These are phyloP conservation scores for Fusarium paranaense DNA, from an alignment of 2,329 filamentous ascomycete species.

Conservation along the genomic window DNA sequence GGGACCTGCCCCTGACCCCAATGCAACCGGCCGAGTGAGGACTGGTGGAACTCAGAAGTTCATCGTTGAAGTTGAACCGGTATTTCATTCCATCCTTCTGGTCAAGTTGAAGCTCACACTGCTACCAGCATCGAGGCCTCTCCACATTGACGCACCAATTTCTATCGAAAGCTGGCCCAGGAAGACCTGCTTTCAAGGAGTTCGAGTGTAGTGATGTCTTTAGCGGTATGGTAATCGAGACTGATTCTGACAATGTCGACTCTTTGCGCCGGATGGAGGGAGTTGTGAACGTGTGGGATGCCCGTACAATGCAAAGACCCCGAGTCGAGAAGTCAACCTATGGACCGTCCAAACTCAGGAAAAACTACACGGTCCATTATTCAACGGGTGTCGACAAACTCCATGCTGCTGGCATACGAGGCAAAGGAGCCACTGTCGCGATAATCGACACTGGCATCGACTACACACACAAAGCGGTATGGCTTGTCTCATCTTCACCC, in stretches of 20 bases:
- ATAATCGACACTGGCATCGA: constrained; percentile 56
- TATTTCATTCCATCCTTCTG: constrained; percentile 19
- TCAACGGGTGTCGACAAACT: constrained; percentile 55
- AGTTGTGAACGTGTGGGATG: constrained; percentile 53
- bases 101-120: constrained; percentile 20
- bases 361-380: constrained; percentile 52
- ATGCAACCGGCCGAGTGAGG: neutral
- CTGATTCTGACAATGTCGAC: constrained; percentile 48
- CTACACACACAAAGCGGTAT: constrained; percentile 53
- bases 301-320: constrained; percentile 43
- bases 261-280: constrained; percentile 48
- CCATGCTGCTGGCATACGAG: constrained; percentile 52
- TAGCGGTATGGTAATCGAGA: constrained; percentile 50
- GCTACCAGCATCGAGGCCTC: constrained; percentile 24
- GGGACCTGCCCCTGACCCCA: neutral
- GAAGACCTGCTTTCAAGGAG: constrained; percentile 39
- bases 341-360: constrained; percentile 21
- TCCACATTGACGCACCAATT: constrained; percentile 39
- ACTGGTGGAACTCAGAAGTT: constrained; percentile 37
- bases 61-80: constrained; percentile 43
- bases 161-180: constrained; percentile 23
- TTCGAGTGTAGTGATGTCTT: constrained; percentile 53
- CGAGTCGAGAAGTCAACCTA: constrained; percentile 20
- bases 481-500: neutral
- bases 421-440: constrained; percentile 53